phyloP scores from a whole-genome alignment of 768 basidiomycete species.

The Gautieria morchelliformis region DNA sequence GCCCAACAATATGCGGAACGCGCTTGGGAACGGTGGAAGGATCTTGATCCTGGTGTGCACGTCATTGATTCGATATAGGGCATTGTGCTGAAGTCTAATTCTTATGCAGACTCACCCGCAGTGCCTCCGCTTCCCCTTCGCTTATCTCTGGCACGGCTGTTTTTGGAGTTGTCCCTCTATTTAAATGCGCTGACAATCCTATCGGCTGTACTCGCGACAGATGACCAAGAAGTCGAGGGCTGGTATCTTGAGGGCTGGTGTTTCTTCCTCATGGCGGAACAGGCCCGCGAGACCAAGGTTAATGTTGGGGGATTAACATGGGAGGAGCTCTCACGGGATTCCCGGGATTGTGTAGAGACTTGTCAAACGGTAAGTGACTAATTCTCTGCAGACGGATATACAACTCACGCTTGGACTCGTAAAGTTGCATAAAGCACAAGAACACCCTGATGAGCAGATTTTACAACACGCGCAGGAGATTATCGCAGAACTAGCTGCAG shows the following conservation, averaged over 20 bases:
- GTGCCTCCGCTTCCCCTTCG: constrained; percentile 67
- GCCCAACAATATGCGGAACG: constrained; percentile 61
- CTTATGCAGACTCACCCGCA: constrained; percentile 46
- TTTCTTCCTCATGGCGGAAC: constrained; percentile 75
- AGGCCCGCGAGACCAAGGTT: constrained; percentile 47
- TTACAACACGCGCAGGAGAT: constrained; percentile 71
- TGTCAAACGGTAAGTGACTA: constrained; percentile 54
- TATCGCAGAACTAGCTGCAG: constrained; percentile 50
- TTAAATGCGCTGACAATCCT: constrained; percentile 67
- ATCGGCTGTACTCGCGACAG: constrained; percentile 67
- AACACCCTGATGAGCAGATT: constrained; percentile 67
- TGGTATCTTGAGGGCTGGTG: constrained; percentile 97
- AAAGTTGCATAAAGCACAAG: constrained; percentile 62
- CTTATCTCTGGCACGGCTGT: constrained; percentile 66
- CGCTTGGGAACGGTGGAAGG: constrained; percentile 62
- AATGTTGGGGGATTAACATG: constrained; percentile 37
- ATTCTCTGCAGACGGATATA: background rate
- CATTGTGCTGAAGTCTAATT: background rate
- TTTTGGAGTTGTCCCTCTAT: constrained; percentile 68
- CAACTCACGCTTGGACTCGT: background rate
- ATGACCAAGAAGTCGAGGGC: constrained; percentile 82
- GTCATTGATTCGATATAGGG: constrained; percentile 4
- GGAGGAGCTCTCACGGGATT: constrained; percentile 71
- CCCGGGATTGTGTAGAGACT: constrained; percentile 74
- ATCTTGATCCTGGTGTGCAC: constrained; percentile 44